These are phyloP conservation scores for Triticum turgidum DNA, from an alignment of 176 grass and related monocot species.

Conservation along the genomic window DNA sequence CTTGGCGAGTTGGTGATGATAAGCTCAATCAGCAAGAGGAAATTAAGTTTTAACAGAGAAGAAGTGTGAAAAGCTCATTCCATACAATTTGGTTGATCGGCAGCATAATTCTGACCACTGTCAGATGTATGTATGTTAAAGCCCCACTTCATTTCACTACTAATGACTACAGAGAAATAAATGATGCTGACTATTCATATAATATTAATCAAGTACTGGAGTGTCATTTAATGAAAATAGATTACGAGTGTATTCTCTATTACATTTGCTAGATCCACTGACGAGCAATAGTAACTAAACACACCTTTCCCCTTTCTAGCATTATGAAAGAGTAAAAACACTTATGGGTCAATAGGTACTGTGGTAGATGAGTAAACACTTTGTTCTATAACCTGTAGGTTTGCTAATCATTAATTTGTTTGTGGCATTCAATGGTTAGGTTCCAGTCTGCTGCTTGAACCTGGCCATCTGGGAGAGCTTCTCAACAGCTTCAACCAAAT, in stretches of 20 bases:
- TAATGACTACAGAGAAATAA: background rate
- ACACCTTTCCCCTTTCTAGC: background rate
- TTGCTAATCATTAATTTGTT: constrained; percentile 23
- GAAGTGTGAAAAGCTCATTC: background rate
- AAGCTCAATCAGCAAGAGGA: background rate
- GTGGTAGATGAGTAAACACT: background rate
- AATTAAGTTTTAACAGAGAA: background rate
- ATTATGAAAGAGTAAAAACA: background rate
- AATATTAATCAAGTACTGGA: background rate
- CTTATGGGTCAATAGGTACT: background rate
- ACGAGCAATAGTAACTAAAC: constrained; percentile 10
- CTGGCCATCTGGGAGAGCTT: constrained; percentile 61
- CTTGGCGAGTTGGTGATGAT: background rate
- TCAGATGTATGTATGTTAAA: background rate
- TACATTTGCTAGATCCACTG: background rate
- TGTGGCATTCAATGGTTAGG: constrained; percentile 32
- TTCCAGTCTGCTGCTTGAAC: constrained; percentile 59
- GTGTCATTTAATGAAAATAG: background rate
- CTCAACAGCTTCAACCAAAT: constrained; percentile 80
- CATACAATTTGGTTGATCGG: background rate
- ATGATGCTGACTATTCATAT: background rate
- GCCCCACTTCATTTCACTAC: background rate
- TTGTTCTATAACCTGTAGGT: constrained; percentile 9
- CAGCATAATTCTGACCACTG: background rate
- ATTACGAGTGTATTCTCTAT: background rate